These are phyloP conservation scores for Berberis vulgaris DNA, from an alignment of 164 flowering plant species.

Conservation along the genomic window DNA sequence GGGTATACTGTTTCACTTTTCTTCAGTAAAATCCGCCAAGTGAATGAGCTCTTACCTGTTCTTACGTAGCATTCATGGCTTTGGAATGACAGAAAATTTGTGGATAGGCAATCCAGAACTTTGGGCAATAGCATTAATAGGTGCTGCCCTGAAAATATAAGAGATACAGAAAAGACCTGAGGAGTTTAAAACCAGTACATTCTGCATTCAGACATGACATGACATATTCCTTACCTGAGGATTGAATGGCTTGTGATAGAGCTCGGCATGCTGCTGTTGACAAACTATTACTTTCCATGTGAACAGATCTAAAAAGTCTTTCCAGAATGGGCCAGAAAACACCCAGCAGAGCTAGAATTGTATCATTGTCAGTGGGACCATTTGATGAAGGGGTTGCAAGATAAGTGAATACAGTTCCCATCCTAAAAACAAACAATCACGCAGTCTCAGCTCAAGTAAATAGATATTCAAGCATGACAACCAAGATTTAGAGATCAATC, in stretches of 20 bases:
- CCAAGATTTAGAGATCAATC: background rate
- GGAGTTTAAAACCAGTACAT: too few species aligned
- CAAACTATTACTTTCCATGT: conserved; percentile 69
- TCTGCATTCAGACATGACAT: background rate
- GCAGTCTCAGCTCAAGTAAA: too few species aligned
- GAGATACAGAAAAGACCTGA: conserved; percentile 1
- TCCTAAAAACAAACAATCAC: conserved; percentile 29
- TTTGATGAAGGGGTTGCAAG: conserved; percentile 33
- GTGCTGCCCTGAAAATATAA: conserved; percentile 64
- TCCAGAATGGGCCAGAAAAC: conserved; percentile 86
- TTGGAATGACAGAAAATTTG: conserved; percentile 65
- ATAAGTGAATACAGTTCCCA: conserved; percentile 79
- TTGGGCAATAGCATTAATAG: conserved; percentile 54
- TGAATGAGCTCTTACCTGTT: conserved; percentile 52
- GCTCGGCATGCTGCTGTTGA: conserved; percentile 89
- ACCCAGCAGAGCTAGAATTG: conserved; percentile 42
- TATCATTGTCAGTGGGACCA: conserved; percentile 41
- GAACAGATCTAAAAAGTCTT: conserved; percentile 57
- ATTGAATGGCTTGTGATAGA: conserved; percentile 77
- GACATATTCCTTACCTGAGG: conserved; percentile 49
- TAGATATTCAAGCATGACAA: conserved; percentile 3
- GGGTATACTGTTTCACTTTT: background rate
- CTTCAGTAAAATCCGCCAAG: background rate
- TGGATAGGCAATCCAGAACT: conserved; percentile 70
- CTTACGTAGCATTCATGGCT: conserved; percentile 80